Evolutionary conservation across 768 basidiomycete genomes (phyloP), one percentile per base, ranked within the genome.

Genomic region (Auricularia sp.): DNA sequence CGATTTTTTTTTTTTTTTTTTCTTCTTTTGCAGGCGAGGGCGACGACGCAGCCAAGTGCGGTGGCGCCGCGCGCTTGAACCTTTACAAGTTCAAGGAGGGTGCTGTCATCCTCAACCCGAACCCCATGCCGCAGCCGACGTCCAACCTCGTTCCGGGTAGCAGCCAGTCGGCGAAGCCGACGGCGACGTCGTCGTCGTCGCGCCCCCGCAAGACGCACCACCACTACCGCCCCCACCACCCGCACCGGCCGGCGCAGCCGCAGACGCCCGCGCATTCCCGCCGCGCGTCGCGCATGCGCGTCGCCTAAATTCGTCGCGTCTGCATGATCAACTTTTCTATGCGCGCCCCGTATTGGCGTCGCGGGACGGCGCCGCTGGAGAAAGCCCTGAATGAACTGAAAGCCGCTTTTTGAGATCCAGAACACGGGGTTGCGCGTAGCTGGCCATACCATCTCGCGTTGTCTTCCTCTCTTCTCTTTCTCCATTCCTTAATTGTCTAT

Each of bases 1-100:
- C 29, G 18, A 45, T 45, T 45, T 1, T 18, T 45, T 45, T 10
- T 18, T 45, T 18, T 45, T 11, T 45, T 18, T 44, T 10, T 10
- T 18, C 11, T 44, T 45, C 11, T 45, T 10, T 56, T 56, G 54
- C 54, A 18, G 16, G 56, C 39, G 54, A 54, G 10, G 64, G 64
- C 64, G 58, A 61, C 64, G 36, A 35, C 16, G 18, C 34, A 1
- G 21, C 24, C 35, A 64, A 58, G 29, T 64, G 64, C 56, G 64
- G 64, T 21, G 64, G 54, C 21, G 34, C 54, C 3, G 54, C 35
- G 35, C 54, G 64, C 18, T 29, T 64, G 34, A 59, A 35, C 54
- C 39, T 64, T 2, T 64, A 39, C 24, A 35, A 54, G 54, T 45
- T 47, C 21, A 58, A 54, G 36, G 45, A 54, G 11, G n/a, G 54